phyloP scores from a whole-genome alignment of 164 flowering plant genomes.

The Brasenia schreberi region DNA sequence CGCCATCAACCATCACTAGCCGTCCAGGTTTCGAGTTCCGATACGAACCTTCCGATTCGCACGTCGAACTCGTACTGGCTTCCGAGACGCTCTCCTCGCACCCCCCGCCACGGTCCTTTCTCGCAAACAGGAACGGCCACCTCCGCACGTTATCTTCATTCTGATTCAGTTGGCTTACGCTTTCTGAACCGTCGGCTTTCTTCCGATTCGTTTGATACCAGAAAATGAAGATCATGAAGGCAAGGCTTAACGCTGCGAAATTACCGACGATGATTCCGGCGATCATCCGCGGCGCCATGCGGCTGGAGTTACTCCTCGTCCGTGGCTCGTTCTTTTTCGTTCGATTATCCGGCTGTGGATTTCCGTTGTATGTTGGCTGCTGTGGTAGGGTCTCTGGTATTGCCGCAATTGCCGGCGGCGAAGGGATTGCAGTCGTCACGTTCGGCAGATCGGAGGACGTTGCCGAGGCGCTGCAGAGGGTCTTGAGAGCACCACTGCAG shows the following conservation, averaged over 20 bases:
- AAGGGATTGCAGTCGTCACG: constrained; percentile 15
- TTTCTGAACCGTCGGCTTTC: not conserved
- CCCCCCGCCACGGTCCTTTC: not conserved
- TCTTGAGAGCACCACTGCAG: constrained; percentile 69
- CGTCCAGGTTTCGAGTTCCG: constrained; percentile 2
- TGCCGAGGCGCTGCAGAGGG: constrained; percentile 44
- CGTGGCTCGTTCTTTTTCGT: not conserved
- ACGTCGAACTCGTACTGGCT: not conserved
- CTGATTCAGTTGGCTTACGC: too few relatives aligned
- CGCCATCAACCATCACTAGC: constrained; percentile 30
- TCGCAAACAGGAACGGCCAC: not conserved
- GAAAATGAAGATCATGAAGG: constrained; percentile 4
- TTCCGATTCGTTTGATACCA: constrained; percentile 7
- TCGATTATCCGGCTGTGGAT: not conserved
- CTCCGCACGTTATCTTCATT: not conserved
- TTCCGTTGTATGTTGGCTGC: not conserved
- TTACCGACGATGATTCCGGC: constrained; percentile 10
- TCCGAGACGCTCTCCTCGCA: not conserved
- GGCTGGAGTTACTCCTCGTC: not conserved
- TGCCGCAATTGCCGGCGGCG: constrained; percentile 12
- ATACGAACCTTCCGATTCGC: not conserved
- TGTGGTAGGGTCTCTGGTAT: constrained; percentile 5
- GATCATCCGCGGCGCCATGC: constrained; percentile 7
- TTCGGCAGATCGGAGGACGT: constrained; percentile 33
- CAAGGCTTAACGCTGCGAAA: constrained; percentile 7